Conservation (phyloP, 345 rosid genomes). For the Salix koriyanagi region DNA sequence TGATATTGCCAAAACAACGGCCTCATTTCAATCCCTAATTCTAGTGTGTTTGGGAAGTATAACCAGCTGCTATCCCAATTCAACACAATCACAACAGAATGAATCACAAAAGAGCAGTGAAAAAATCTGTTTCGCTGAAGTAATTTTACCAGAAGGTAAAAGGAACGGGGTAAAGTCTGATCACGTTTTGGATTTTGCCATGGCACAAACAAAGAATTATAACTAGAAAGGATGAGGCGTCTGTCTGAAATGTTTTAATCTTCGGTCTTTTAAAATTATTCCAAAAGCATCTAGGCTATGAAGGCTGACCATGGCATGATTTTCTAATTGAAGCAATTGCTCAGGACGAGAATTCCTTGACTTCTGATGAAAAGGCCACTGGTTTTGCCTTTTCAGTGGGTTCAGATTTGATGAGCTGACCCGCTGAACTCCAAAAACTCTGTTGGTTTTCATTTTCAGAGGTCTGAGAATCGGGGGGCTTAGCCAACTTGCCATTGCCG, state of each 20-base stretch:
- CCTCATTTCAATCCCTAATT: background rate
- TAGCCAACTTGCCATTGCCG: background rate
- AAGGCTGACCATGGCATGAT: too few species aligned
- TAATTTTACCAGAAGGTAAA: too few species aligned
- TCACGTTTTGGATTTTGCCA: too few species aligned
- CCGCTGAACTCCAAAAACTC: background rate
- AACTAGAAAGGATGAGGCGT: too few species aligned
- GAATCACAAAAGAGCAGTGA: too few species aligned
- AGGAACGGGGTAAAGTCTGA: too few species aligned
- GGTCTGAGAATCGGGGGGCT: background rate
- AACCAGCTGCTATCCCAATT: background rate
- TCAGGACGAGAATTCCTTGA: background rate
- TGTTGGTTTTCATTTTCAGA: background rate
- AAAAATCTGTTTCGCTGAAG: too few species aligned
- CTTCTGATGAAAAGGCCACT: too few species aligned
- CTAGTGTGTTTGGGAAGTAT: background rate
- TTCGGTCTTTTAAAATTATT: too few species aligned
- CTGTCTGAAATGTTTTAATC: background rate
- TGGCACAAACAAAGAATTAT: too few species aligned
- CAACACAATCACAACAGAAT: background rate
- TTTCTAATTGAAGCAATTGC: background rate
- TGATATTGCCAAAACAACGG: background rate
- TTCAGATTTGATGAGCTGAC: background rate
- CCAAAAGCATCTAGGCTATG: too few species aligned
- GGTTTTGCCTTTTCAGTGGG: background rate